Percentiles rank a stretch among this genome's conserved stretches.
These are phyloP conservation scores for Drosera spatulata DNA, from an alignment of 179 eudicot genomes.

Conservation along the genomic window DNA sequence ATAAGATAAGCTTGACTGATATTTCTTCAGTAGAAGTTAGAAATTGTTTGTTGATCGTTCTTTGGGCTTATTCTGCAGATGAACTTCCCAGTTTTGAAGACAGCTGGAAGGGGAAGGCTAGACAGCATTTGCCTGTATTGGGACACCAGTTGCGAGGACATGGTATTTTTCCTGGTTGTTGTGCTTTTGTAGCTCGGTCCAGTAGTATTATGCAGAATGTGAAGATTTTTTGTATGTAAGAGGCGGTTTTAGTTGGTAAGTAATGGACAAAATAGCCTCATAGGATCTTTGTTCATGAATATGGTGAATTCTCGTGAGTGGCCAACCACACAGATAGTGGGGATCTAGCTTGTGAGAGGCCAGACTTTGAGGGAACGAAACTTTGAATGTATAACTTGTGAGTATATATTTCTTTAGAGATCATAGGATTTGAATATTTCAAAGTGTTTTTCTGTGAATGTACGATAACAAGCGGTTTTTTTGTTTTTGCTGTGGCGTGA, in stretches of 20 bases:
- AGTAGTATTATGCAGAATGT: not conserved
- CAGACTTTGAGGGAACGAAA: not conserved
- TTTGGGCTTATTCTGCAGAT: conserved; percentile 23
- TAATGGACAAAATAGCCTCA: no score
- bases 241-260: no score
- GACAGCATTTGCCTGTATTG: conserved; percentile 54
- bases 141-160: conserved; percentile 30
- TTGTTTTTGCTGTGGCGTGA: no score
- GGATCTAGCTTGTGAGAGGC: not conserved
- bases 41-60: not conserved
- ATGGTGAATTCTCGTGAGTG: not conserved
- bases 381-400: not conserved
- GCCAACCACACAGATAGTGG: not conserved
- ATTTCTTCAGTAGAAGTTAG: not conserved
- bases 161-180: conserved; percentile 7
- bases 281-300: no score
- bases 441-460: not conserved
- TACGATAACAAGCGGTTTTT: not conserved
- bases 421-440: not conserved
- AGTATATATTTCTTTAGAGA: not conserved
- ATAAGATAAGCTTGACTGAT: not conserved
- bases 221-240: not conserved
- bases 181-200: not conserved
- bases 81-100: conserved; percentile 75
- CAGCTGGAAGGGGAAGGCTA: conserved; percentile 70